phyloP scores from a whole-genome alignment of 768 basidiomycete species.

The Tricholoma hemisulphureum region DNA sequence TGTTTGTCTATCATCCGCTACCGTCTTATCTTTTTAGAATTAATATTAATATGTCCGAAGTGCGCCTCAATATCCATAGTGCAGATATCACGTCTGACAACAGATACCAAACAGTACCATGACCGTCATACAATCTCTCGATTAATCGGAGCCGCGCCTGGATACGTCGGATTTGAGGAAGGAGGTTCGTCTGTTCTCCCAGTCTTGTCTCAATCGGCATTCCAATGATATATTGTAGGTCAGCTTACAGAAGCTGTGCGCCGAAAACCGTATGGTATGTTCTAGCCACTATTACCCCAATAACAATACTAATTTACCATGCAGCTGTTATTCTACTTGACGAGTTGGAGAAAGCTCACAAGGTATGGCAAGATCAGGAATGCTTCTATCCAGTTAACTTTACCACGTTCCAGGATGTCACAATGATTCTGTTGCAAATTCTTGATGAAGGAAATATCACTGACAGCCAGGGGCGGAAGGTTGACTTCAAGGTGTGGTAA shows the following conservation, averaged over 20 bases:
- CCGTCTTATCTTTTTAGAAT: constrained; percentile 45
- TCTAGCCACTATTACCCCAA: not conserved
- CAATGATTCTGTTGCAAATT: constrained; percentile 88
- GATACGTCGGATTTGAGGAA: constrained; percentile 90
- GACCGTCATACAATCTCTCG: constrained; percentile 90
- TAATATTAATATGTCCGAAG: constrained; percentile 94
- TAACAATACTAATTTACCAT: not conserved
- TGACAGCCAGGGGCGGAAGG: constrained; percentile 88
- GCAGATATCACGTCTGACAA: not conserved
- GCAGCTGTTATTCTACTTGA: constrained; percentile 76
- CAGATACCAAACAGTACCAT: constrained; percentile 57
- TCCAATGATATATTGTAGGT: constrained; percentile 25
- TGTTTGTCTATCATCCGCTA: not conserved
- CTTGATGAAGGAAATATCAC: constrained; percentile 88
- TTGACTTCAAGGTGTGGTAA: constrained; percentile 76
- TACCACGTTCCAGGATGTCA: constrained; percentile 58
- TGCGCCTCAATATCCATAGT: constrained; percentile 19
- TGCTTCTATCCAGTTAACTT: not conserved
- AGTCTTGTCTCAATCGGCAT: not conserved
- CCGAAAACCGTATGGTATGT: constrained; percentile 79
- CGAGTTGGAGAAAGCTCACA: constrained; percentile 93
- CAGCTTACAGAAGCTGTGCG: constrained; percentile 93
- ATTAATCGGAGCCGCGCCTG: constrained; percentile 89
- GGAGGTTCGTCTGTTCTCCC: constrained; percentile 43
- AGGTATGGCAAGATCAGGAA: constrained; percentile 36